phyloP scores from a whole-genome alignment of 2,329 filamentous ascomycete species.

The Fragosphaeria purpurea region DNA sequence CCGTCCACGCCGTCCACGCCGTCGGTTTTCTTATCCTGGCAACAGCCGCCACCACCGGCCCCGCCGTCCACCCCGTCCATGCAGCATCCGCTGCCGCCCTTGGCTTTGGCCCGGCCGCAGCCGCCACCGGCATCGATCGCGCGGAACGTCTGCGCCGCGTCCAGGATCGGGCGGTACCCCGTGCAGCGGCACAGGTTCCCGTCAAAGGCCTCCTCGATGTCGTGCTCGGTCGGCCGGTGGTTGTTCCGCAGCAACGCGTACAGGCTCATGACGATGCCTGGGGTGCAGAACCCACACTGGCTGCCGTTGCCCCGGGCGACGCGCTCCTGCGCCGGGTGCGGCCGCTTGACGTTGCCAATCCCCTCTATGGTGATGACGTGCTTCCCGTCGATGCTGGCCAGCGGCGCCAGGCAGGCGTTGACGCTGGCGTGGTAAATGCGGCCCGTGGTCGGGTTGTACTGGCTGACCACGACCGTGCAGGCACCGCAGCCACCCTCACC shows the following conservation, averaged over 20 bases:
- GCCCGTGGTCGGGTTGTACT: slow-evolving; percentile 85
- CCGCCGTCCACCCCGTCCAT: slow-evolving; percentile 49
- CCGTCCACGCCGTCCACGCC: slow-evolving; percentile 34
- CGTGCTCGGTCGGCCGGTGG: slow-evolving; percentile 62
- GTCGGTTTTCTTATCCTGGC: slow-evolving; percentile 45
- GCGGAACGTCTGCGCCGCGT: slow-evolving; percentile 86
- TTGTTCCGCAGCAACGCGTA: slow-evolving; percentile 89
- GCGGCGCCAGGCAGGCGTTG: slow-evolving; percentile 87
- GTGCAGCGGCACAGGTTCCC: slow-evolving; percentile 94
- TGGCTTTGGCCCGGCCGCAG: slow-evolving; percentile 40
- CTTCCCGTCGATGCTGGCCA: slow-evolving; percentile 91
- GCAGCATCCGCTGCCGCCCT: slow-evolving; percentile 53
- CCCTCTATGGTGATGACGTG: slow-evolving; percentile 97
- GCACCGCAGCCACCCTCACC: slow-evolving; percentile 94
- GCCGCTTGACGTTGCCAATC: slow-evolving; percentile 77
- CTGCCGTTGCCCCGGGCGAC: slow-evolving; percentile 87
- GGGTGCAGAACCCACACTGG: slow-evolving; percentile 86
- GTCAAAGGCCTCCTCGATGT: slow-evolving; percentile 93
- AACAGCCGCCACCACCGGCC: slow-evolving; percentile 54
- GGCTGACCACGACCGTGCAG: slow-evolving; percentile 89
- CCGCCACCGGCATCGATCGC: slow-evolving; percentile 31
- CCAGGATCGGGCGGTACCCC: slow-evolving; percentile 85
- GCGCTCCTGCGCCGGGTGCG: slow-evolving; percentile 83
- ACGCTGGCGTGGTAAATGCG: slow-evolving; percentile 93
- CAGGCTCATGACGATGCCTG: slow-evolving; percentile 94